phyloP scores from a whole-genome alignment of 2,329 filamentous ascomycete genomes.

The Alternaria infectoria region DNA sequence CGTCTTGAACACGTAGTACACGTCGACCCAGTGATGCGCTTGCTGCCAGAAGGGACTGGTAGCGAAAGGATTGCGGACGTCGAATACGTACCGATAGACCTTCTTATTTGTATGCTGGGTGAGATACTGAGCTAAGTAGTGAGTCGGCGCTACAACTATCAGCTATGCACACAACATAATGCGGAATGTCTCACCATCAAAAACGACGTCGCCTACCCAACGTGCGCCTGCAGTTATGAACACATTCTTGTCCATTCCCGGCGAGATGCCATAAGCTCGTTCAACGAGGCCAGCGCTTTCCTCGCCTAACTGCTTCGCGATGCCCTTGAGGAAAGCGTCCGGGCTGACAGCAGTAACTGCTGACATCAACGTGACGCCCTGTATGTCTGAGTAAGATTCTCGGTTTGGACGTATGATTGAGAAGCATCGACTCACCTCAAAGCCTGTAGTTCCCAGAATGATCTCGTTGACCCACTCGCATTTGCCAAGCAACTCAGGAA shows the following conservation, averaged over 20 bases:
- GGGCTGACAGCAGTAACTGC: constrained; percentile 13
- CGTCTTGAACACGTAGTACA: constrained; percentile 35
- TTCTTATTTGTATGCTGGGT: constrained; percentile 17
- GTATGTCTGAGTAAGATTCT: background rate
- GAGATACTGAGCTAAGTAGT: constrained; percentile 18
- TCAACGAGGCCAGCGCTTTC: constrained; percentile 24
- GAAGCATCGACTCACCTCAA: constrained; percentile 46
- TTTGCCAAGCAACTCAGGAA: constrained; percentile 17
- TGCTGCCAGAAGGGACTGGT: constrained; percentile 19
- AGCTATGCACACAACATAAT: background rate
- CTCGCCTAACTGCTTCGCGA: constrained; percentile 17
- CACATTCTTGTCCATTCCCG: constrained; percentile 44
- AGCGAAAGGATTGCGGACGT: constrained; percentile 36
- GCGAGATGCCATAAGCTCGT: constrained; percentile 47
- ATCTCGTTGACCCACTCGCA: constrained; percentile 53
- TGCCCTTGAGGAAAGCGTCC: constrained; percentile 30
- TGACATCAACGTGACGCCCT: constrained; percentile 3
- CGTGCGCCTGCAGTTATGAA: constrained; percentile 49
- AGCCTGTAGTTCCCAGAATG: constrained; percentile 54
- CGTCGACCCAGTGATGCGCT: constrained; percentile 39
- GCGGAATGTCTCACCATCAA: constrained; percentile 41
- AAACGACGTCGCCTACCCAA: constrained; percentile 53
- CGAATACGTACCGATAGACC: constrained; percentile 37
- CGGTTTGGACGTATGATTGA: background rate
- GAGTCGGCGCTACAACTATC: constrained; percentile 19